Evolutionary conservation across 202 grass and related monocot genomes (phyloP), one percentile per base, ranked within the genome.

Genomic region (Musa balbisiana): DNA sequence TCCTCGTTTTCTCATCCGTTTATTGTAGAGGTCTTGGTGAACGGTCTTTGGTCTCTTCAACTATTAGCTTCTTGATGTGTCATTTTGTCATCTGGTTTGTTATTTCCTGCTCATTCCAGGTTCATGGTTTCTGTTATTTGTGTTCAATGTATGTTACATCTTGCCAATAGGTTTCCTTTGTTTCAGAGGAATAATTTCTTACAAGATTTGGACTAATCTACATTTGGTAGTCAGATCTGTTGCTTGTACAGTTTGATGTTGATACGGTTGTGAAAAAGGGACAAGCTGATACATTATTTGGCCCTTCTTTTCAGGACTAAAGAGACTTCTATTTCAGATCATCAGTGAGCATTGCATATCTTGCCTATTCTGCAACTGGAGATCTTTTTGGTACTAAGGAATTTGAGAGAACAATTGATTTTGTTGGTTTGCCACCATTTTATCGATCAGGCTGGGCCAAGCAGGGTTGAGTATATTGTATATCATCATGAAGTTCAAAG

Each of bases 21-120:
- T 75, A 23, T 72, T 52, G 78, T 53, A 62, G 2, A 9, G 75
- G 51, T 67, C 51, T 51, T 68, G 78, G 66, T 14, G 55, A 83
- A 72, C 81, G 74, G 59, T 55, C 76, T 80, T 49, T 60, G 9
- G 8, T 56, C 16, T 60, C 13, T 49, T 11, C 2, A 75, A n/a
- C 2, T n/a, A 26, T 60, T 43, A 26, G 6, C 43, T 50, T 49
- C 4, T 74, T 25, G 25, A 11, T 60, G 53, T 49, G 25, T 60
- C 73, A 43, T 17, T 74, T 74, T 74, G 26, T 14, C 73, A 19
- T 59, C 55, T 1, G 50, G 3, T 75, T 59, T 26, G 26, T 49
- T 20, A 11, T 59, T 62, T 75, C 2, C 27, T 49, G 33, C 26
- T 56, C 25, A 17, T 75, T 58, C 55, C 73, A 75, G 25, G 26